These are phyloP conservation scores for Rhizopogon vesiculosus DNA, from an alignment of 768 basidiomycete genomes.

Conservation along the genomic window DNA sequence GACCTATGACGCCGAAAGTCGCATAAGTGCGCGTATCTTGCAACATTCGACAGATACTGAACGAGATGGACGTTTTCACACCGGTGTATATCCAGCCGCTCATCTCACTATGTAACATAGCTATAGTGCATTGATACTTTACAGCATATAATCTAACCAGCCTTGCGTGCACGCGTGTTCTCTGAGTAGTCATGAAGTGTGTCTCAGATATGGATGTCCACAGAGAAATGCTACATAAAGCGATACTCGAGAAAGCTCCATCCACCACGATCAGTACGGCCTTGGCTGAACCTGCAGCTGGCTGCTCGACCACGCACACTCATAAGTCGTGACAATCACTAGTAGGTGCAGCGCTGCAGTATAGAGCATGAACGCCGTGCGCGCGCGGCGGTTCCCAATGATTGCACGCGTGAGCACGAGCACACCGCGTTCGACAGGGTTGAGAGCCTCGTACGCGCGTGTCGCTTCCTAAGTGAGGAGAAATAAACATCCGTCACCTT, in stretches of 20 bases:
- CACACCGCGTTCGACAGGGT: conserved; percentile 86
- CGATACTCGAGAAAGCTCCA: neutral
- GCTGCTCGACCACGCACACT: conserved; percentile 55
- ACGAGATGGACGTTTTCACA: no score
- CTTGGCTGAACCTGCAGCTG: conserved; percentile 48
- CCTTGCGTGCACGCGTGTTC: neutral
- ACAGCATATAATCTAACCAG: conserved; percentile 1
- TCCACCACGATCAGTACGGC: conserved; percentile 26
- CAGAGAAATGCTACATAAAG: no score
- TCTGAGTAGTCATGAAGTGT: neutral
- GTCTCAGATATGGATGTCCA: neutral
- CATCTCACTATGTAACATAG: neutral
- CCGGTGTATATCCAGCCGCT: neutral
- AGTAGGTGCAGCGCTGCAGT: conserved; percentile 76
- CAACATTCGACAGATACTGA: no score
- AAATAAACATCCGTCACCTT: neutral
- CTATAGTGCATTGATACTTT: conserved; percentile 1
- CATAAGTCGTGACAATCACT: conserved; percentile 75
- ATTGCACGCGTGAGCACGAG: conserved; percentile 81
- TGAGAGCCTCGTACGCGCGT: conserved; percentile 87
- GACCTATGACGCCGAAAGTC: conserved; percentile 5
- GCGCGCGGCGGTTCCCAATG: conserved; percentile 84
- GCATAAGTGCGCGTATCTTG: neutral
- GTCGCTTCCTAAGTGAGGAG: conserved; percentile 72
- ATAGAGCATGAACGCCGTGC: conserved; percentile 87